Percentiles rank a stretch among this genome's conserved stretches.
Evolutionary conservation across 2,329 filamentous ascomycete genomes (phyloP).

Genomic region (Monilinia vaccinii-corymbosi): DNA sequence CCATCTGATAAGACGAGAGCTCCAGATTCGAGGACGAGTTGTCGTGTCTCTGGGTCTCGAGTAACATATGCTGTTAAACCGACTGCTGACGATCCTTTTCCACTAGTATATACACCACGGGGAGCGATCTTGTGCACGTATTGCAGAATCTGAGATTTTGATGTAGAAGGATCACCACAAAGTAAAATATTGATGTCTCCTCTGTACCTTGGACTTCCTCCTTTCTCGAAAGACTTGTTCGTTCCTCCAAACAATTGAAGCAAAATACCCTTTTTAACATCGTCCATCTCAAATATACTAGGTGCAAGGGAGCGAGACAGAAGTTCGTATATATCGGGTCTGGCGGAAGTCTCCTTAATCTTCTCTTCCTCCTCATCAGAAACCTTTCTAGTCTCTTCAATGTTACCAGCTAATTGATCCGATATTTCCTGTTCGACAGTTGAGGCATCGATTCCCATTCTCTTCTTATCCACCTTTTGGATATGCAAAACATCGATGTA

Average conservation of each 20-base stretch:
- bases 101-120: constrained; percentile 69
- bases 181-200: constrained; percentile 96
- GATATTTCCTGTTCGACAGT: constrained; percentile 75
- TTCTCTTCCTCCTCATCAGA: constrained; percentile 79
- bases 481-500: constrained; percentile 94
- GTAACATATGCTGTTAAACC: constrained; percentile 72
- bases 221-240: constrained; percentile 96
- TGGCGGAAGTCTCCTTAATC: constrained; percentile 71
- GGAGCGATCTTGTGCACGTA: constrained; percentile 98
- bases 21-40: constrained; percentile 66
- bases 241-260: constrained; percentile 95
- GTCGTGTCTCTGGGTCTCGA: constrained; percentile 62
- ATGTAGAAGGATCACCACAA: constrained; percentile 92
- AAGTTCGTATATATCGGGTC: constrained; percentile 86
- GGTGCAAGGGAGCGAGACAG: constrained; percentile 84
- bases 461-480: constrained; percentile 92
- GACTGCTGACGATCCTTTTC: constrained; percentile 67
- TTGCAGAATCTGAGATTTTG: constrained; percentile 88
- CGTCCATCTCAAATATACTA: constrained; percentile 95
- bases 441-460: constrained; percentile 81
- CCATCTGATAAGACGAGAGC: constrained; percentile 66
- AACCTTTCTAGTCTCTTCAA: constrained; percentile 78
- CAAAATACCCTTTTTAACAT: constrained; percentile 96
- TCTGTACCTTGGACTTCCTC: constrained; percentile 88
- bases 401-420: constrained; percentile 49